Conservation (phyloP, 2,329 filamentous ascomycete species). For the Penicillium brevicompactum region DNA sequence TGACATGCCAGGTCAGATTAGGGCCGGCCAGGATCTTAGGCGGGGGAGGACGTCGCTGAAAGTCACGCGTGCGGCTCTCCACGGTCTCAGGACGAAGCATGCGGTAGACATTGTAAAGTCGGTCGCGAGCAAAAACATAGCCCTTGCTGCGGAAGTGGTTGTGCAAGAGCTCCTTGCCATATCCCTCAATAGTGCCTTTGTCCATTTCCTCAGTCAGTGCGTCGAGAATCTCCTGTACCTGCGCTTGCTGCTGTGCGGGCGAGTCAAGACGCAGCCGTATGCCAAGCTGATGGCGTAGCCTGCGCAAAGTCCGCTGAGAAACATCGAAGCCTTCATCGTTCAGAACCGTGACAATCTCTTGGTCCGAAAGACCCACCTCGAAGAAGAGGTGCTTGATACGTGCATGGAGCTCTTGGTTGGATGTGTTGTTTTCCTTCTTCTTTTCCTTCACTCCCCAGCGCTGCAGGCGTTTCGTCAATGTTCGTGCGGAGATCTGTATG, state of each 20-base stretch:
- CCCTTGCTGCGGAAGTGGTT: constrained; percentile 13
- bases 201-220: constrained; percentile 10
- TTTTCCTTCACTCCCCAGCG: constrained; percentile 13
- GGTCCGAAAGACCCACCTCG: constrained; percentile 11
- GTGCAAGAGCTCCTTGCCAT: constrained; percentile 13
- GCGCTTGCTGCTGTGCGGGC: constrained; percentile 5
- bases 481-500: constrained; percentile 10
- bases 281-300: constrained; percentile 7
- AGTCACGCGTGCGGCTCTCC: constrained; percentile 4
- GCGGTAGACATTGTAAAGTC: constrained; percentile 16
- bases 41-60: constrained; percentile 8
- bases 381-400: constrained; percentile 16
- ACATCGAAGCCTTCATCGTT: constrained; percentile 13
- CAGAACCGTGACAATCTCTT: constrained; percentile 15
- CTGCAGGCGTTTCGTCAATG: constrained; percentile 12
- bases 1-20: constrained; percentile 24
- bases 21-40: constrained; percentile 17
- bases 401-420: constrained; percentile 4
- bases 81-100: constrained; percentile 10
- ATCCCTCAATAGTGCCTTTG: constrained; percentile 15
- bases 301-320: constrained; percentile 5
- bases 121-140: constrained; percentile 15
- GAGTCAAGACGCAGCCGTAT: constrained; percentile 10
- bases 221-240: constrained; percentile 10
- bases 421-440: constrained; percentile 1